Base-by-base conservation (phyloP, 192 early-diverging fungal genomes). In the Coemansia biformis region DNA sequence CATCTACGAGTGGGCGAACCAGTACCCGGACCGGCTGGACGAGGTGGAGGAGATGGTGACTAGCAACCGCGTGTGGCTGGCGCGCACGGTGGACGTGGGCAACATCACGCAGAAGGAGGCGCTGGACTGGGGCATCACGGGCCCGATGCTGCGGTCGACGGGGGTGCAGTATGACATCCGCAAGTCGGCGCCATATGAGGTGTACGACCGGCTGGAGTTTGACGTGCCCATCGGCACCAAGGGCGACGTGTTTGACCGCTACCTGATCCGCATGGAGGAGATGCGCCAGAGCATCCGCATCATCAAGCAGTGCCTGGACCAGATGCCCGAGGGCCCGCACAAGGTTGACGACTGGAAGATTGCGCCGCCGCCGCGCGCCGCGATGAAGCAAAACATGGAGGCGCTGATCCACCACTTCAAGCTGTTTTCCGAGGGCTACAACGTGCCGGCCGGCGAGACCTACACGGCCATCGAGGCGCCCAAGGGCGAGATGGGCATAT, bases 301-400 rank as follows among this genome's bases (percentile, higher is more conserved):
- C 46, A 92, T 99, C 66, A 75, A 81, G 41, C 96, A 99, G 73
- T 99, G 93, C 66, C 71, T 99, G 46, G 86, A 96, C 55, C 80
- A 93, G 59, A 99, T 99, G 83, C 96, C 96, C 23, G 78, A 85
- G 41, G 96, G 96, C 32, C 83, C 87, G 22, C 79, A 96, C 48
- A 90, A 86, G 74, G 86, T 95, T n/a, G 93, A 99, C 49, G 96
- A 99, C 73, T 81, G 84, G 83, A 99, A 99, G 85, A 88, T 99
- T 48, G 71, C 87, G 10, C 93, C 96, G 49, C 96, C 96, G 38
- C 86, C 85, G 19, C 85, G 96, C 48, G 82, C 83, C 15, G 72
- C 78, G 59, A 99, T 99, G 96, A 99, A 99, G 83, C 86, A 94
- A 77, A 86, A 84, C 71, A 99, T 99, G 96, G 96, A 99, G 71